Percentiles rank a stretch among this genome's conserved stretches.
phyloP scores from a whole-genome alignment of 495 filamentous ascomycete genomes.

The Penicillium cinerascens region DNA sequence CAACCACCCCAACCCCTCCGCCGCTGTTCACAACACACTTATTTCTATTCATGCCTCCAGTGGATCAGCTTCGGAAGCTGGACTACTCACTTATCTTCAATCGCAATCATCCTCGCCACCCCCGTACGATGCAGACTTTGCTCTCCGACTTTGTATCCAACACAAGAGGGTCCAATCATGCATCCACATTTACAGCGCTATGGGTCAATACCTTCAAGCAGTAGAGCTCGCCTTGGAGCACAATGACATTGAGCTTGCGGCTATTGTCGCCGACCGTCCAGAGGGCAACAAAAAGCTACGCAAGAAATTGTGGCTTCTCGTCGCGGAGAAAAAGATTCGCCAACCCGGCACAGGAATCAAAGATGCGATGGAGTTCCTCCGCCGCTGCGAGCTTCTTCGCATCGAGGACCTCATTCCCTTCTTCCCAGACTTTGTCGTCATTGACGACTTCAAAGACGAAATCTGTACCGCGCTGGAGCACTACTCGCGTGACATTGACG shows the following conservation, averaged over 20 bases:
- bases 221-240: conserved; percentile 89
- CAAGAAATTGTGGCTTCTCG: conserved; percentile 91
- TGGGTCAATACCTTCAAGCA: conserved; percentile 88
- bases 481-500: conserved; percentile 85
- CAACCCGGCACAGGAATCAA: conserved; percentile 80
- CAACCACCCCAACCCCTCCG: conserved; percentile 73
- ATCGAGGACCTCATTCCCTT: conserved; percentile 98
- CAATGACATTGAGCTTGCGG: conserved; percentile 82
- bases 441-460: conserved; percentile 98
- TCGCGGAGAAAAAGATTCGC: conserved; percentile 87
- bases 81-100: conserved; percentile 83
- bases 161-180: conserved; percentile 87
- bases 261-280: conserved; percentile 83
- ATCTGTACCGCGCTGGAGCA: conserved; percentile 92
- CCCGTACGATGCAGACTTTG: conserved; percentile 94
- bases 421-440: conserved; percentile 98
- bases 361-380: conserved; percentile 89
- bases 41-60: conserved; percentile 94
- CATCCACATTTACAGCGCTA: conserved; percentile 92
- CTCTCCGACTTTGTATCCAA: conserved; percentile 90
- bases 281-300: conserved; percentile 72
- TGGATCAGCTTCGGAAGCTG: conserved; percentile 73
- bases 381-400: conserved; percentile 81
- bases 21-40: conserved; percentile 96
- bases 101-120: conserved; percentile 68